Base-by-base conservation (phyloP, 1,284 basidiomycete species). In the Volvariella volvacea region DNA sequence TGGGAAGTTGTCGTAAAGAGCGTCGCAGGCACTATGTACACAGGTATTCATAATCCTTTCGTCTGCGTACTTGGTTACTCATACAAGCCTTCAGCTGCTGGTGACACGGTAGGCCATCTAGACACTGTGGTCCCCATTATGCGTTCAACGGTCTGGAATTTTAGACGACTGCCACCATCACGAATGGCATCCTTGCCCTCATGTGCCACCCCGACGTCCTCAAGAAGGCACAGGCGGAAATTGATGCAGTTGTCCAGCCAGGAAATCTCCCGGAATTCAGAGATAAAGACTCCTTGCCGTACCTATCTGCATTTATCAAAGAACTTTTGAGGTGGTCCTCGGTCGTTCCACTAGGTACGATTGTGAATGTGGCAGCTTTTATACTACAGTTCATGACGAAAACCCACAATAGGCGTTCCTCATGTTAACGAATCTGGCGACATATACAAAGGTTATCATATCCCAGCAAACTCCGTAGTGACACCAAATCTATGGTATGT, bases 141-240 rank as follows among this genome's bases (percentile, higher is more conserved):
- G 12, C 25, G 6, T 12, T 28, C 6, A 28, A 12, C 12, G 25
- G 57, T 46, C n/a, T 28, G 59, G 57, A 0, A 60, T 28, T 33
- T 3, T 55, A 78, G 76, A 76, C 73, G 1, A 59, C 64, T 9
- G 65, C 71, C 3, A 63, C 67, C 3, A 51, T 75, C 43, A 58
- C 65, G 28, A 66, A 65, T n/a, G 75, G 78, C 54, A 50, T 75
- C 21, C 62, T 77, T 19, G 69, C 73, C 2, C 63, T 66, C 56
- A 45, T 65, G 4, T 59, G 60, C 32, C 60, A 62, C 47, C 68
- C 66, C 0, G 60, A 66, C 3, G 55, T 62, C 3, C 64, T 64
- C 44, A 53, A 44, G 16, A 58, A 50, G 20, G 66, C 62, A 14
- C 62, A 62, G 43, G 59, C 50, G 9, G 68, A 70, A 50, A 46